phyloP scores from a whole-genome alignment of 116 monocot species.

The Phalaenopsis hybrid region DNA sequence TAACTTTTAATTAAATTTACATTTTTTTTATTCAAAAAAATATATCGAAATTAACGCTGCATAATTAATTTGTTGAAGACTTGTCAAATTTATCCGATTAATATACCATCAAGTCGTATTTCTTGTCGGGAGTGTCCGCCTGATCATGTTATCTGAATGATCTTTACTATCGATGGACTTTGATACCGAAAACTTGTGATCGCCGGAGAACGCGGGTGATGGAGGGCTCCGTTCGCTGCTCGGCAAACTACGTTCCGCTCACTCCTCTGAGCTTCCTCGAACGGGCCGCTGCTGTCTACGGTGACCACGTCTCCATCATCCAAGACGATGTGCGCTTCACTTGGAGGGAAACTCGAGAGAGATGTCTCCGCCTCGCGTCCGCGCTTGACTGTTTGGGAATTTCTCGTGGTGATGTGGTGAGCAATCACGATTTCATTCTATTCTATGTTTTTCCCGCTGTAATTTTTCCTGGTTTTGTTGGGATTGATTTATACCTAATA shows the following conservation, averaged over 20 bases:
- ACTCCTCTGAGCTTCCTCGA: constrained; percentile 16
- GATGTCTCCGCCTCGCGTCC: constrained; percentile 7
- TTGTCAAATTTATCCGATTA: too few species aligned
- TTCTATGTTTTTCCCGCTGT: too few species aligned
- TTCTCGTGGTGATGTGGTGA: constrained; percentile 1
- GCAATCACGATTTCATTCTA: background rate
- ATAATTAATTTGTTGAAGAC: too few species aligned
- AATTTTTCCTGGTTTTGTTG: too few species aligned
- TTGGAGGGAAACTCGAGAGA: constrained; percentile 4
- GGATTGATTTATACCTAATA: background rate
- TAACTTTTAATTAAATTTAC: too few species aligned
- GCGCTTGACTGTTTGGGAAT: background rate
- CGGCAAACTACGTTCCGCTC: constrained; percentile 16
- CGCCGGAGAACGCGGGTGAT: background rate
- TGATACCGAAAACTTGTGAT: background rate
- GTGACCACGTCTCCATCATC: constrained; percentile 4
- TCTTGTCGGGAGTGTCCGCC: too few species aligned
- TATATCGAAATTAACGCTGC: too few species aligned
- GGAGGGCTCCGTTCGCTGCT: constrained; percentile 10
- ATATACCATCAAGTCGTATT: too few species aligned
- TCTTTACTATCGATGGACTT: too few species aligned
- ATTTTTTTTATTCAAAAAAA: too few species aligned
- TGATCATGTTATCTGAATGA: too few species aligned
- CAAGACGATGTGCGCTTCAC: background rate
- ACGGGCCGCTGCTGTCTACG: constrained; percentile 14